Conservation (phyloP, 108 stramenopile genomes). For the Cyclostephanos tholiformis region DNA sequence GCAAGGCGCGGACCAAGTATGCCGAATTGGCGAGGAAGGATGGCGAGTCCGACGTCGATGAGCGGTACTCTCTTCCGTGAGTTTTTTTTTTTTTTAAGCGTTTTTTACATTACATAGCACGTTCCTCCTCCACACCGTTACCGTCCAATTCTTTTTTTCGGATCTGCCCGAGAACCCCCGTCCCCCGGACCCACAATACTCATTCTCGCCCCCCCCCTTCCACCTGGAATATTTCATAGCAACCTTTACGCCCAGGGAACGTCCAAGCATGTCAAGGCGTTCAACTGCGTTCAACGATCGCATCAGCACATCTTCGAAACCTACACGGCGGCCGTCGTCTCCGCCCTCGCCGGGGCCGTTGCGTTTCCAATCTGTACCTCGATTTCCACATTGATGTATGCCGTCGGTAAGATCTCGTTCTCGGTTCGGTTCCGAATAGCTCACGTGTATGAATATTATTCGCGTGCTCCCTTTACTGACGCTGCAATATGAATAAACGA, state of each 20-base stretch:
- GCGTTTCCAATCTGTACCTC: slow-evolving; percentile 40
- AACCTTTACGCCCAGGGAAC: slow-evolving; percentile 69
- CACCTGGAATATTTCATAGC: background rate
- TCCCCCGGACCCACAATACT: no score
- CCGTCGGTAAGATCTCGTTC: slow-evolving; percentile 25
- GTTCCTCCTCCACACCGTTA: no score
- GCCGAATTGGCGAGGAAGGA: slow-evolving; percentile 60
- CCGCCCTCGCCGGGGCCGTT: slow-evolving; percentile 34
- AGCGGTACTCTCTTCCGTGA: slow-evolving; percentile 53
- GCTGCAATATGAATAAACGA: background rate
- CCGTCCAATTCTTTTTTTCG: no score
- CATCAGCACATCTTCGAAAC: slow-evolving; percentile 75
- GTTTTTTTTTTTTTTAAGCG: background rate
- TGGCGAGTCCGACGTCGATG: slow-evolving; percentile 61
- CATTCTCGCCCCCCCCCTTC: no score
- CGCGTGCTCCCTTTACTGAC: background rate
- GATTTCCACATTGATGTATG: slow-evolving; percentile 34
- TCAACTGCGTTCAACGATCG: slow-evolving; percentile 65
- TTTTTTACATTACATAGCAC: background rate
- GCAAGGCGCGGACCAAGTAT: slow-evolving; percentile 57
- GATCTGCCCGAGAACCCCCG: no score
- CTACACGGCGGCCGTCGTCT: slow-evolving; percentile 35
- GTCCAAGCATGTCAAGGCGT: slow-evolving; percentile 55
- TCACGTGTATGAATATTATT: background rate
- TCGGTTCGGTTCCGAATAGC: no score